Evolutionary conservation across 805 yeast species (phyloP).

Genomic region (Priceomyces carsonii): DNA sequence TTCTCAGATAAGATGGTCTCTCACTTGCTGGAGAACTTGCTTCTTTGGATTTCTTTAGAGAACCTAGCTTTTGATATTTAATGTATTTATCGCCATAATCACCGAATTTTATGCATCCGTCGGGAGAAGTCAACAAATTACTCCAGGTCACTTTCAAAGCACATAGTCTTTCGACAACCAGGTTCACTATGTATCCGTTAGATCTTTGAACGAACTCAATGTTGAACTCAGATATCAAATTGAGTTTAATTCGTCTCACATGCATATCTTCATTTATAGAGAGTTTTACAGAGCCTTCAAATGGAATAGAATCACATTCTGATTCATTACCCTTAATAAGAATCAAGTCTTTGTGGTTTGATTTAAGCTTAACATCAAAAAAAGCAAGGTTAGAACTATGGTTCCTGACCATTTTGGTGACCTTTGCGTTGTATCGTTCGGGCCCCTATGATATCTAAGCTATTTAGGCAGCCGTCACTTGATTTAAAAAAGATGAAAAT

Average conservation of each 20-base stretch:
- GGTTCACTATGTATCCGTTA: conserved; percentile 29
- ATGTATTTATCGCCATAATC: conserved; percentile 40
- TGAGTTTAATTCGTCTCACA: conserved; percentile 38
- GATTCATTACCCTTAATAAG: conserved; percentile 45
- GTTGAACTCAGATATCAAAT: conserved; percentile 43
- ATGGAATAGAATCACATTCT: conserved; percentile 43
- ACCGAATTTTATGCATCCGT: conserved; percentile 42
- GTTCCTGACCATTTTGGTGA: conserved; percentile 25
- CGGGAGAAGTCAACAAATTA: conserved; percentile 41
- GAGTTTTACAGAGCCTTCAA: conserved; percentile 50
- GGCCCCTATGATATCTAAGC: no score
- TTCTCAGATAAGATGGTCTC: conserved; percentile 28
- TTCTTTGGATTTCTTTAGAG: conserved; percentile 7
- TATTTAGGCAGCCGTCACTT: no score
- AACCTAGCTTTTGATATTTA: conserved; percentile 20
- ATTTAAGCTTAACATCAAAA: conserved; percentile 38
- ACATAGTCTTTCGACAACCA: conserved; percentile 38
- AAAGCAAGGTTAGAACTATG: conserved; percentile 26
- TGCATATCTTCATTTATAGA: conserved; percentile 44
- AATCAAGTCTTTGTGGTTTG: conserved; percentile 42
- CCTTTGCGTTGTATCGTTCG: no score
- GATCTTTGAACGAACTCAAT: conserved; percentile 41
- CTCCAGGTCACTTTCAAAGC: conserved; percentile 49
- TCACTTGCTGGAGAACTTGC: conserved; percentile 7
- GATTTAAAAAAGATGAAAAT: background rate